Evolutionary conservation across 768 basidiomycete genomes (phyloP).

Genomic region (Phanerodontia chrysosporium): DNA sequence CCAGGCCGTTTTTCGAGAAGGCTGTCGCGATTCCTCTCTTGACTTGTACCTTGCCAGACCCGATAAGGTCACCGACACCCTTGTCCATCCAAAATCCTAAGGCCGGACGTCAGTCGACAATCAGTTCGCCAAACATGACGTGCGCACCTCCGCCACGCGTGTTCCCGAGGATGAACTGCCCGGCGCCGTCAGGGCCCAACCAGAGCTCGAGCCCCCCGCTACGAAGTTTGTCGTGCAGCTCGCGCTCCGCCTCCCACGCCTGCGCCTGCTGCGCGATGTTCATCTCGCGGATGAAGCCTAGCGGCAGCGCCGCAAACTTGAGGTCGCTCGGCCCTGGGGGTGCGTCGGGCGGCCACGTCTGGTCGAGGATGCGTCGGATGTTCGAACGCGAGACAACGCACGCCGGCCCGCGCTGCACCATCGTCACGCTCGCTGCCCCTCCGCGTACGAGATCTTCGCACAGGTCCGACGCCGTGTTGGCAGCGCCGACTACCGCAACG

Average conservation of each 20-base stretch:
- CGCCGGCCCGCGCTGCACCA: conserved; percentile 39
- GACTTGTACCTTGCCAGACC: conserved; percentile 14
- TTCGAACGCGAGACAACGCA: conserved; percentile 23
- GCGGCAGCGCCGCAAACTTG: conserved; percentile 18
- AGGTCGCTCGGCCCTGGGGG: conserved; percentile 24
- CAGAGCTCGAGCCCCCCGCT: conserved; percentile 34
- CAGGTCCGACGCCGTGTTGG: conserved; percentile 34
- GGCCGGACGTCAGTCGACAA: background rate
- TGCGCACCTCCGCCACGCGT: conserved; percentile 30
- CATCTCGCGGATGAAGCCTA: conserved; percentile 19
- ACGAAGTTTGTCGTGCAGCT: conserved; percentile 30
- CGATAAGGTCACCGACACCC: conserved; percentile 18
- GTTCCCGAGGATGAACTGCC: conserved; percentile 23
- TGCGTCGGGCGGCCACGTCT: conserved; percentile 14
- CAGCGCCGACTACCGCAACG: conserved; percentile 39
- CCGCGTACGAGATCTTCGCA: conserved; percentile 31
- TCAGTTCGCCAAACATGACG: conserved; percentile 2
- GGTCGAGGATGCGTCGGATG: background rate
- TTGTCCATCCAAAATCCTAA: conserved; percentile 13
- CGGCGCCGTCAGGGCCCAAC: conserved; percentile 30
- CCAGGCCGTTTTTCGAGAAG: conserved; percentile 17
- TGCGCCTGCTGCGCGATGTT: conserved; percentile 21
- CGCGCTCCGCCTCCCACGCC: conserved; percentile 21
- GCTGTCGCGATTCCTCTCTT: conserved; percentile 11
- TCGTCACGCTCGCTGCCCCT: conserved; percentile 33